Evolutionary conservation across 2,329 filamentous ascomycete species (phyloP).

Genomic region (Diaporthe sp.): DNA sequence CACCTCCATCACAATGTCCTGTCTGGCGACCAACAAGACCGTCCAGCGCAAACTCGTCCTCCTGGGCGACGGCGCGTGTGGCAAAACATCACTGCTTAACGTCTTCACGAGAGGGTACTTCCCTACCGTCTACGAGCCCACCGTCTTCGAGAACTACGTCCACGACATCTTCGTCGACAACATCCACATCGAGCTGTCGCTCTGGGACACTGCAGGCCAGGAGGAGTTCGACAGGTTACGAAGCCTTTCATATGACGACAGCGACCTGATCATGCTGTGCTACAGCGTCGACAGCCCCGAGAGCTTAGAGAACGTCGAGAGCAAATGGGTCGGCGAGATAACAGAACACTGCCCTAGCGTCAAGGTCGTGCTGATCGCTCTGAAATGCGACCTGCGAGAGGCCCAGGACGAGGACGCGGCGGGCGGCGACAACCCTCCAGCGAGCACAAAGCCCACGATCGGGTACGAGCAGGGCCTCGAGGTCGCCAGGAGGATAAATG

Average conservation of each 20-base stretch:
- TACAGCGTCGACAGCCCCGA: constrained; percentile 97
- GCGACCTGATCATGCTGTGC: constrained; percentile 98
- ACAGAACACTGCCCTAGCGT: constrained; percentile 97
- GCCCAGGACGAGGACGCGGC: constrained; percentile 79
- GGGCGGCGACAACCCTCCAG: constrained; percentile 53
- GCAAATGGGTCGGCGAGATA: constrained; percentile 98
- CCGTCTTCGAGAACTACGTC: constrained; percentile 99
- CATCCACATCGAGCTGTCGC: constrained; percentile 94
- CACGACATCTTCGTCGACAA: constrained; percentile 99
- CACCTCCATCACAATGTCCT: constrained; percentile 32
- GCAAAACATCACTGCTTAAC: constrained; percentile 96
- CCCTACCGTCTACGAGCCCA: constrained; percentile 97
- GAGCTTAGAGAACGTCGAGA: constrained; percentile 97
- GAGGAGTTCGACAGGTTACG: constrained; percentile 98
- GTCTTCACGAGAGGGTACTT: constrained; percentile 99
- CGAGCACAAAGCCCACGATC: constrained; percentile 78
- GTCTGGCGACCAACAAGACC: constrained; percentile 68
- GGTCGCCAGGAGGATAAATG: constrained; percentile 91
- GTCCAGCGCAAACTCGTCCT: constrained; percentile 97
- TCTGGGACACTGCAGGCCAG: constrained; percentile 98
- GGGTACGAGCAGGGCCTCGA: constrained; percentile 93
- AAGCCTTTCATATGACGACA: constrained; percentile 96
- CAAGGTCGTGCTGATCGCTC: constrained; percentile 92
- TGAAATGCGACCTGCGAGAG: constrained; percentile 97
- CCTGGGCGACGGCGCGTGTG: constrained; percentile 95